phyloP scores from a whole-genome alignment of 208 protist species.

The Wallacemonas sp. region DNA sequence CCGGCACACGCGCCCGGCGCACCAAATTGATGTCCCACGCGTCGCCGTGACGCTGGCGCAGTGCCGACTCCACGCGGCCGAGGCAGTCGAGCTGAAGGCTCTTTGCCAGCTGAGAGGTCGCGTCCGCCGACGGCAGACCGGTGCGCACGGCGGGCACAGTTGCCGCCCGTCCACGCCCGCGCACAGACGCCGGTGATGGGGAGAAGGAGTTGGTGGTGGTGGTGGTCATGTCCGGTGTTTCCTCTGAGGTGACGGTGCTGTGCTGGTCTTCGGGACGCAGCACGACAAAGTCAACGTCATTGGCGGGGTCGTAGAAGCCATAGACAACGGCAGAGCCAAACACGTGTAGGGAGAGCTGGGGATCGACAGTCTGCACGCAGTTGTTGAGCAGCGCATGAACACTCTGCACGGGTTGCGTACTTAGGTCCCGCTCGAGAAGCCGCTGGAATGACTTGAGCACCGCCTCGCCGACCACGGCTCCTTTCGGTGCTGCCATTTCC shows the following conservation, averaged over 20 bases:
- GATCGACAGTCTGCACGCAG: constrained; percentile 54
- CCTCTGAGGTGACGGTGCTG: constrained; percentile 3
- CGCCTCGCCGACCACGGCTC: constrained; percentile 26
- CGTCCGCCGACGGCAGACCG: constrained; percentile 36
- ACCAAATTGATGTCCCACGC: constrained; percentile 70
- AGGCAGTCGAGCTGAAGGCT: constrained; percentile 71
- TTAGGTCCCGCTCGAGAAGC: constrained; percentile 29
- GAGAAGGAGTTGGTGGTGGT: background rate
- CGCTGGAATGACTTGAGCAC: constrained; percentile 23
- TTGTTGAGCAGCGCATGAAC: constrained; percentile 41
- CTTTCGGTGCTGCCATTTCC: background rate
- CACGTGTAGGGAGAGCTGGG: constrained; percentile 56
- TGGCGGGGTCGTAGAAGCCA: constrained; percentile 64
- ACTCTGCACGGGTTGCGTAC: constrained; percentile 50
- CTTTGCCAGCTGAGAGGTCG: constrained; percentile 66
- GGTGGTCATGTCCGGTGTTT: background rate
- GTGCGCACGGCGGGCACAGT: constrained; percentile 10
- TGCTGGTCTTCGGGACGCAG: constrained; percentile 44
- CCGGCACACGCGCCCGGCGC: constrained; percentile 83
- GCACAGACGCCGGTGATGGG: too few species aligned
- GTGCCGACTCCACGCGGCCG: constrained; percentile 22
- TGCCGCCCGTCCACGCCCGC: background rate
- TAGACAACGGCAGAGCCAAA: constrained; percentile 85
- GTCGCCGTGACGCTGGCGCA: constrained; percentile 35
- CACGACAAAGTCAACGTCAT: constrained; percentile 83